These are phyloP conservation scores for Cardamine chenopodiifolia DNA, from an alignment of 345 rosid genomes.

Conservation along the genomic window DNA sequence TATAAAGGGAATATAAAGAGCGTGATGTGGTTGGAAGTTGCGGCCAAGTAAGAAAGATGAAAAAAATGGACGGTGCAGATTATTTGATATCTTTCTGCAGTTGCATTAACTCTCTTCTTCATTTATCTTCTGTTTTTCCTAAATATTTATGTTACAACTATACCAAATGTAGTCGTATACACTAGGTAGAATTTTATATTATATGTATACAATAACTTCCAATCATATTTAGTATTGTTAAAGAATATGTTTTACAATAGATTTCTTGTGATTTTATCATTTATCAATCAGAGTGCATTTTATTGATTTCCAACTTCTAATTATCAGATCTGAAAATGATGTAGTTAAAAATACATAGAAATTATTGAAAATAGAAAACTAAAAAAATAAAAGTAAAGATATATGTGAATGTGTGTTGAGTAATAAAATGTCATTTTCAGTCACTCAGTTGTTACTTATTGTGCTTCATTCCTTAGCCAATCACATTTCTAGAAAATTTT, in stretches of 20 bases:
- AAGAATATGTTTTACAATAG: background rate
- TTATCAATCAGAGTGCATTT: background rate
- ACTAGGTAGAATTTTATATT: background rate
- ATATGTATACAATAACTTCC: background rate
- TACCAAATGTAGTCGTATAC: background rate
- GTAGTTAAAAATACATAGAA: background rate
- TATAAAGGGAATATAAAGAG: constrained; percentile 31
- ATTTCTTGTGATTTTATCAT: background rate
- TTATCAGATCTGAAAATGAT: background rate
- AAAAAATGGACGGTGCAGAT: constrained; percentile 22
- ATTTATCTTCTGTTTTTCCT: background rate
- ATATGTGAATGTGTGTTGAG: background rate
- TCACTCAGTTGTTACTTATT: background rate
- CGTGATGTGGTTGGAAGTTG: constrained; percentile 38
- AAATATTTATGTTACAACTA: background rate
- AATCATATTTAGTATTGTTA: background rate
- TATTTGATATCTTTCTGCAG: background rate
- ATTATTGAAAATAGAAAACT: background rate
- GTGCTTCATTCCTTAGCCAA: constrained; percentile 25
- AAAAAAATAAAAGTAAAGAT: background rate
- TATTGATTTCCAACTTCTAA: background rate
- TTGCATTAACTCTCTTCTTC: constrained; percentile 20
- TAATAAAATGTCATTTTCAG: constrained; percentile 5
- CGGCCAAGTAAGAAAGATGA: constrained; percentile 27
- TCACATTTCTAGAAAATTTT: background rate